phyloP scores from a whole-genome alignment of 805 yeast genomes.

The Tetrapisispora arboricola region DNA sequence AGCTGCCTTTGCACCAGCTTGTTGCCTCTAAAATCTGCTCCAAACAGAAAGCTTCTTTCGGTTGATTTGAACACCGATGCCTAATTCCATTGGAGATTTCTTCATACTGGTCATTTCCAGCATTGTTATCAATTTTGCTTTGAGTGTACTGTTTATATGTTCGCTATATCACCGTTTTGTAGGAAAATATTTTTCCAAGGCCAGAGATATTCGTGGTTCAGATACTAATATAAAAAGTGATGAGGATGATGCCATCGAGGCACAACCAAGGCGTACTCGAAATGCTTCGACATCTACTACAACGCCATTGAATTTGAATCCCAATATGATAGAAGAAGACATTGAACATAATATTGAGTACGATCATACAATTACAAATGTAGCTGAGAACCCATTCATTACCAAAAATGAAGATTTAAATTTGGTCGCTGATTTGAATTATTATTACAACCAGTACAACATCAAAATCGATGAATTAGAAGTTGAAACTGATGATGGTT shows the following conservation, averaged over 20 bases:
- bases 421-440: slow-evolving; percentile 46
- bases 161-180: slow-evolving; percentile 26
- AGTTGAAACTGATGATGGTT: slow-evolving; percentile 73
- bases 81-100: background rate
- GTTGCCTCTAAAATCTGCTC: too few species aligned
- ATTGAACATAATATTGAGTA: slow-evolving; percentile 21
- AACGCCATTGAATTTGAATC: background rate
- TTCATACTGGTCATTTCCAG: slow-evolving; percentile 6
- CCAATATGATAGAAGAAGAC: slow-evolving; percentile 12
- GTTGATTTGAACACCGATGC: background rate
- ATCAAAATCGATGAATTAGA: slow-evolving; percentile 49
- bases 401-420: slow-evolving; percentile 21
- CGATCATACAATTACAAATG: slow-evolving; percentile 22
- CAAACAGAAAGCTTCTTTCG: background rate
- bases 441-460: slow-evolving; percentile 56
- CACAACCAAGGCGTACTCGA: background rate
- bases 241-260: background rate
- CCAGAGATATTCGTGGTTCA: slow-evolving; percentile 24
- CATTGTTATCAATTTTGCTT: slow-evolving; percentile 9
- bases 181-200: slow-evolving; percentile 19
- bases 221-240: slow-evolving; percentile 10
- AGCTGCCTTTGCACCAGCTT: too few species aligned
- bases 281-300: slow-evolving; percentile 1
- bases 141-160: slow-evolving; percentile 19
- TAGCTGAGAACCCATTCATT: slow-evolving; percentile 20